These are phyloP conservation scores for Boletus pseudopeckii DNA, from an alignment of 768 basidiomycete genomes.

Conservation along the genomic window DNA sequence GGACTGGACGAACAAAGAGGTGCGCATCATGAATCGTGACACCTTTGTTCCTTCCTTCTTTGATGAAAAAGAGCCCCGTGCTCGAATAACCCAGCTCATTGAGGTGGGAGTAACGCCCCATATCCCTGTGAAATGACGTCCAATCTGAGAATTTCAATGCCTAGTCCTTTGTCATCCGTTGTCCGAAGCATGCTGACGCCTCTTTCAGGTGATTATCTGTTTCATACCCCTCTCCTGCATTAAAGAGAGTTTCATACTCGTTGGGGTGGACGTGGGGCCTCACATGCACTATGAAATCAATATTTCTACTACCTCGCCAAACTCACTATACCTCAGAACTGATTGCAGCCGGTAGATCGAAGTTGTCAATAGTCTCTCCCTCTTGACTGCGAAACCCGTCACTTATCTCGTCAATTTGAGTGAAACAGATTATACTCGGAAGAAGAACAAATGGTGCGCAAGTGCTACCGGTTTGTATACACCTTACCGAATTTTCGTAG, in stretches of 20 bases:
- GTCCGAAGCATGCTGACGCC: slow-evolving; percentile 4
- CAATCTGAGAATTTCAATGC: slow-evolving; percentile 37
- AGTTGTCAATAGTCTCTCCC: slow-evolving; percentile 81
- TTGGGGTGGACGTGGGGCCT: slow-evolving; percentile 84
- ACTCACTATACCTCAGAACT: slow-evolving; percentile 6
- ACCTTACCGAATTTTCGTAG: slow-evolving; percentile 33
- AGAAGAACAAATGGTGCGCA: slow-evolving; percentile 95
- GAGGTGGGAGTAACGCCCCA: slow-evolving; percentile 93
- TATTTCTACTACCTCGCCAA: neutral
- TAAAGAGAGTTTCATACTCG: slow-evolving; percentile 69
- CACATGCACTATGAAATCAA: slow-evolving; percentile 36
- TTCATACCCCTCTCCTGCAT: slow-evolving; percentile 28
- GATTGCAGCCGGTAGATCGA: slow-evolving; percentile 59
- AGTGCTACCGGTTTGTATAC: neutral
- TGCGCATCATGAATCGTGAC: slow-evolving; percentile 32
- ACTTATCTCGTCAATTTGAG: slow-evolving; percentile 98
- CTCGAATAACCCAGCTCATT: slow-evolving; percentile 95
- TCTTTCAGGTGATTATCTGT: slow-evolving; percentile 21
- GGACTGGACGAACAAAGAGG: slow-evolving; percentile 98
- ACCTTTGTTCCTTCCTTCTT: slow-evolving; percentile 11
- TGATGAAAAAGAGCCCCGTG: slow-evolving; percentile 77
- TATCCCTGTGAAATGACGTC: slow-evolving; percentile 62
- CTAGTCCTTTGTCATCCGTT: neutral
- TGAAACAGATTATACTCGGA: slow-evolving; percentile 90
- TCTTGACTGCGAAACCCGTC: slow-evolving; percentile 95